Percentiles rank a stretch among this genome's conserved stretches.
These are phyloP conservation scores for Calonectria crousiana DNA, from an alignment of 2,329 filamentous ascomycete species.

Conservation along the genomic window DNA sequence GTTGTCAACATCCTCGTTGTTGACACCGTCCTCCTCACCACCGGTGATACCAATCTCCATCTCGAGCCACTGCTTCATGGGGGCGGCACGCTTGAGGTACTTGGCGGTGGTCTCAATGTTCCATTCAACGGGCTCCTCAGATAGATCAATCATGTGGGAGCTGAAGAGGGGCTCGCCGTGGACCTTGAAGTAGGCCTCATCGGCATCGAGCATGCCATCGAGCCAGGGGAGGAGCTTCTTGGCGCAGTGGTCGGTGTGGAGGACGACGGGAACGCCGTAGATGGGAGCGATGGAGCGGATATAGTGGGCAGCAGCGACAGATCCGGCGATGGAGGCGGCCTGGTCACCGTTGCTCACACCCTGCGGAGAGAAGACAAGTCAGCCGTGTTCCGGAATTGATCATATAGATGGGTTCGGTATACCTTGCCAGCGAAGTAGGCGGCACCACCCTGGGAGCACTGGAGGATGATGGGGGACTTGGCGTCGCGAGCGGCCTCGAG, in stretches of 20 bases:
- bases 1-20: conserved; percentile 99
- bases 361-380: conserved; percentile 49
- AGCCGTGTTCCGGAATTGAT: not conserved
- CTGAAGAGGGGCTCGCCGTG: conserved; percentile 94
- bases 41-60: conserved; percentile 93
- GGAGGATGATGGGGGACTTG: conserved; percentile 92
- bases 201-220: conserved; percentile 93
- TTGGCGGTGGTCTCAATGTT: conserved; percentile 93
- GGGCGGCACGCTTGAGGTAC: conserved; percentile 93
- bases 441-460: conserved; percentile 92
- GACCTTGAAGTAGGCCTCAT: conserved; percentile 95
- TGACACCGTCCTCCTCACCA: conserved; percentile 97
- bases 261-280: conserved; percentile 91
- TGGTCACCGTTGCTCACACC: conserved; percentile 86
- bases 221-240: conserved; percentile 99
- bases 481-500: conserved; percentile 95
- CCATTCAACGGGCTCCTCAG: conserved; percentile 88
- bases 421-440: conserved; percentile 93
- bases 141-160: conserved; percentile 98
- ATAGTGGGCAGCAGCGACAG: conserved; percentile 92
- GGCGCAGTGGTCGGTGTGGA: conserved; percentile 98
- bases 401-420: conserved; percentile 33
- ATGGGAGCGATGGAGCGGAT: conserved; percentile 87
- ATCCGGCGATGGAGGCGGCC: conserved; percentile 87
- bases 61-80: conserved; percentile 99